A percentile compares a stretch with the other conserved stretches of the same genome.
Conservation (phyloP, 2,329 filamentous ascomycete genomes). For the Coniella lustricola region DNA sequence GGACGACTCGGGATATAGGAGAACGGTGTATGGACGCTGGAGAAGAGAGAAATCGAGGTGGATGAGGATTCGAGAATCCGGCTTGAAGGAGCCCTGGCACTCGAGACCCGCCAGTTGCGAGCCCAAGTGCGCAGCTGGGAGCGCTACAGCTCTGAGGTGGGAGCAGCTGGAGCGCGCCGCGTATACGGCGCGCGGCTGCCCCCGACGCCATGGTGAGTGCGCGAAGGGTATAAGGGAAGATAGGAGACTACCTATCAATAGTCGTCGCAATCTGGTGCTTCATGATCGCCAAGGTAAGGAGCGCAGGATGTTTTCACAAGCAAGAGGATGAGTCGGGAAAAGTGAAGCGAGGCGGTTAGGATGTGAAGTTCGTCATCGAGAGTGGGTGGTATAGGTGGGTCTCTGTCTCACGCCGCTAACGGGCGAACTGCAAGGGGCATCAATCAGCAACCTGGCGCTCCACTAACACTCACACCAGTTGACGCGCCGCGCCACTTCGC, state of each 20-base stretch:
- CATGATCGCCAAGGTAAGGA: conserved; percentile 8
- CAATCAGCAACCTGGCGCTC: background rate
- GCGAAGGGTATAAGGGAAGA: background rate
- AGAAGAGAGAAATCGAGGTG: background rate
- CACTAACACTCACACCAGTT: background rate
- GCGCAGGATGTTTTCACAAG: background rate
- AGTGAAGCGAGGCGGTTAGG: background rate
- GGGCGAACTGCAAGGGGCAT: background rate
- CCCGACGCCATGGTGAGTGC: conserved; percentile 39
- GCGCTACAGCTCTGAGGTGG: conserved; percentile 35
- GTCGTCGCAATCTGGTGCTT: background rate
- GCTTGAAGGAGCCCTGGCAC: conserved; percentile 16
- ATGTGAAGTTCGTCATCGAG: background rate
- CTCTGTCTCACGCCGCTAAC: conserved; percentile 1
- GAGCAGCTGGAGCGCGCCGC: conserved; percentile 29
- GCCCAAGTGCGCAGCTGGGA: conserved; percentile 15
- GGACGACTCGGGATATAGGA: conserved; percentile 1
- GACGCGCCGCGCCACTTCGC: background rate
- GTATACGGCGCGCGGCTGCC: conserved; percentile 35
- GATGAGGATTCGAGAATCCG: background rate
- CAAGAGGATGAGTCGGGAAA: background rate
- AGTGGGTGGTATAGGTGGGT: background rate
- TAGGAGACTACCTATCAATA: conserved; percentile 9
- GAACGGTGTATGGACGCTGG: background rate
- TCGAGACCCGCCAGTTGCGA: background rate